These are phyloP conservation scores for Platanus orientalis DNA, from an alignment of 164 flowering plant genomes.

Conservation along the genomic window DNA sequence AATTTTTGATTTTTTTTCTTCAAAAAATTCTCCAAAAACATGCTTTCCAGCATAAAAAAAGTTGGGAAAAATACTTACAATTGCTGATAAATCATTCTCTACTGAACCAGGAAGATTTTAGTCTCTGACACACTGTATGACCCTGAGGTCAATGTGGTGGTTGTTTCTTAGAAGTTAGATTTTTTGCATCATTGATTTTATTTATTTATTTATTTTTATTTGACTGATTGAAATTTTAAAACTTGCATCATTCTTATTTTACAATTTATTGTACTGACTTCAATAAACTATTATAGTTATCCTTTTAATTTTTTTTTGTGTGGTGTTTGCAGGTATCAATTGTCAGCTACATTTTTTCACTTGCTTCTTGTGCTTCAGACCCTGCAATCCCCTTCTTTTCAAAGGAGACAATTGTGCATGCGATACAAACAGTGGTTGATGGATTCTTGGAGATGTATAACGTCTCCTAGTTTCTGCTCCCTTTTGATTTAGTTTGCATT, in stretches of 20 bases:
- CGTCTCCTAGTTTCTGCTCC: slow-evolving; percentile 8
- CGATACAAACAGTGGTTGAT: slow-evolving; percentile 80
- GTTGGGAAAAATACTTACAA: too few species aligned
- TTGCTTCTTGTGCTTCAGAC: slow-evolving; percentile 55
- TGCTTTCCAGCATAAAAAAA: too few species aligned
- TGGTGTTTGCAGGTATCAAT: slow-evolving; percentile 74
- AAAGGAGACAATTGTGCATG: slow-evolving; percentile 44
- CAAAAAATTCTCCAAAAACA: too few species aligned
- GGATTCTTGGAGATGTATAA: slow-evolving; percentile 80
- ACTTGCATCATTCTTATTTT: too few species aligned
- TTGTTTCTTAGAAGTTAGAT: neutral
- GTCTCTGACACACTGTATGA: too few species aligned
- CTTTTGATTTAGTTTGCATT: neutral
- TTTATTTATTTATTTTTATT: neutral
- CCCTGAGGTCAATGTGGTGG: too few species aligned
- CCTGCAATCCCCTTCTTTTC: slow-evolving; percentile 68
- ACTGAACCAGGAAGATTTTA: too few species aligned
- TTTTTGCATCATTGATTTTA: neutral
- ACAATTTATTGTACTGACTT: too few species aligned
- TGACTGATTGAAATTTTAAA: too few species aligned
- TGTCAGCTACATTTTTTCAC: slow-evolving; percentile 66
- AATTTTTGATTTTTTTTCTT: too few species aligned
- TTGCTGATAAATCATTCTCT: too few species aligned
- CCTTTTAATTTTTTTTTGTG: neutral
- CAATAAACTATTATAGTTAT: too few species aligned